Evolutionary conservation across 2,329 filamentous ascomycete genomes (phyloP).

Genomic region (Neocatenulostroma microsporum): DNA sequence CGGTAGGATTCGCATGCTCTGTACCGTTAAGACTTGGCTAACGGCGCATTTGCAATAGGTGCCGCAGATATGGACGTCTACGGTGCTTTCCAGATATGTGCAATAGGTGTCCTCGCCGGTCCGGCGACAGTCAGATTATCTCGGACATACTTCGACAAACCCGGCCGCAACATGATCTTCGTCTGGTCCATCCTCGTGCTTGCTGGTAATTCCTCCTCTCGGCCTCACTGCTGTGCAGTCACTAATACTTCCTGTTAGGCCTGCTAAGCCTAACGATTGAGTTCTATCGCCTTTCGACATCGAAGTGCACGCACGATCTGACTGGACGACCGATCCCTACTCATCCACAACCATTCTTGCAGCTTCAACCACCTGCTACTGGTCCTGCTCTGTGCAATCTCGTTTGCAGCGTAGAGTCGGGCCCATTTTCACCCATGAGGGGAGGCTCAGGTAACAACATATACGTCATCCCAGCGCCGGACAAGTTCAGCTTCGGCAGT

Average conservation of each 20-base stretch:
- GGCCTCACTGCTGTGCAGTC: background rate
- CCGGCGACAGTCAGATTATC: slow-evolving; percentile 56
- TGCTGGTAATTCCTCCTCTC: slow-evolving; percentile 39
- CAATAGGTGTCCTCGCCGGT: slow-evolving; percentile 57
- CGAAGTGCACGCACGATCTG: slow-evolving; percentile 37
- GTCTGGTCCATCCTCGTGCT: slow-evolving; percentile 57
- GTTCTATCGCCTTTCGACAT: slow-evolving; percentile 50
- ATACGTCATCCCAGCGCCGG: slow-evolving; percentile 54
- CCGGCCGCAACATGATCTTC: slow-evolving; percentile 59
- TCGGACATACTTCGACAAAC: slow-evolving; percentile 55
- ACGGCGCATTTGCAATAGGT: too few species aligned
- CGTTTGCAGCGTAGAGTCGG: slow-evolving; percentile 37
- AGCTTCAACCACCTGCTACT: slow-evolving; percentile 40
- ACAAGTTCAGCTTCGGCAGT: slow-evolving; percentile 50
- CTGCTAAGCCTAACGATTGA: slow-evolving; percentile 56
- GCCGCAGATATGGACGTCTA: slow-evolving; percentile 62
- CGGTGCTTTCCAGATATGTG: slow-evolving; percentile 59
- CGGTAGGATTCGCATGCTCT: too few species aligned
- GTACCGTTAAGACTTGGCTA: slow-evolving; percentile 1
- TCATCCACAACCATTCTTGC: slow-evolving; percentile 36
- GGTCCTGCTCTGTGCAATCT: slow-evolving; percentile 39
- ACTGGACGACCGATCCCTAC: slow-evolving; percentile 31
- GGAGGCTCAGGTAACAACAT: slow-evolving; percentile 51
- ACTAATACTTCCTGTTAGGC: slow-evolving; percentile 31
- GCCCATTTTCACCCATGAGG: slow-evolving; percentile 51